Evolutionary conservation across 108 stramenopile genomes (phyloP), one percentile per base, ranked within the genome.

Genomic region (Nitzschia sp.): DNA sequence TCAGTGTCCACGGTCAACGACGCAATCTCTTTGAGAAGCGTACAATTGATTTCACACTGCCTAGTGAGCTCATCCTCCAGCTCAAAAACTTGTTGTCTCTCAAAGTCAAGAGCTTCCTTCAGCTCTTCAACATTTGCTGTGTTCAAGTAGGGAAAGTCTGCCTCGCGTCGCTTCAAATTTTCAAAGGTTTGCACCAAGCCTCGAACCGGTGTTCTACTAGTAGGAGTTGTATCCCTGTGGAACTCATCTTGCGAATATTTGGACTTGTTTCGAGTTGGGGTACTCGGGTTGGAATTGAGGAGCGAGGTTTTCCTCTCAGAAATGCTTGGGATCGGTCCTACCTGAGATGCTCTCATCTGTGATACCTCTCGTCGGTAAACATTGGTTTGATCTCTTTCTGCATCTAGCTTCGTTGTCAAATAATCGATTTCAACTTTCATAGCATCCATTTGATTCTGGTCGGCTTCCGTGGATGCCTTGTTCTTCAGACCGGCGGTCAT

Each of bases 21-120:
- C 21, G 46, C 32, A 45, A 73, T 73, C 30, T 73, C 72, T 50
- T 73, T 66, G 38, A 73, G 53, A 1, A 73, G 63, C 11, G 63
- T 16, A 34, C 72, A 65, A 22, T 73, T 73, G 46, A 73, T 66
- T 65, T 73, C 72, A 31, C 72, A 73, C 25, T 73, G 66, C 21
- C 59, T 26, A 44, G 66, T 60, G 25, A 75, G 47, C 50, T 75
- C 74, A 28, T 75, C 66, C 50, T 75, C 67, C 52, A 75, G 36
- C 45, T 75, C 74, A 30, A 54, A n/a, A 1, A 68, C 66, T 33
- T 75, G 67, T 33, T 68, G 30, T 3, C 53, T 44, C 59, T 75
- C 58, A 45, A 3, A 31, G 25, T 60, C 15, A 23, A 75, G 36
- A 8, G 71, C 74, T 27, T 66, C 44, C 38, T 57, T 68, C 35